phyloP scores from a whole-genome alignment of 306 rosid genomes.

The Benincasa hispida region DNA sequence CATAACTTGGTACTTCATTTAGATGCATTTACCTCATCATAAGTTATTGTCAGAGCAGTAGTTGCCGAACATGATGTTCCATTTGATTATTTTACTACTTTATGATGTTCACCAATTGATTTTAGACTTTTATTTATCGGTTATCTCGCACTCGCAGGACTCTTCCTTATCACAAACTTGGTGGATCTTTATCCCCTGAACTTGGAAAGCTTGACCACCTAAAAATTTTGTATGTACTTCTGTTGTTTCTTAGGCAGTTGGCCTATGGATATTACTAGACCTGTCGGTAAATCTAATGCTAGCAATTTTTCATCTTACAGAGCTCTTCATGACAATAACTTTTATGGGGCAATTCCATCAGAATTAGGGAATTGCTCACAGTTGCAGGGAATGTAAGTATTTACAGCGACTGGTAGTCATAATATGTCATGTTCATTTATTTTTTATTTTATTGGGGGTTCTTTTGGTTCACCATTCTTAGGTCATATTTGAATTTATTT shows the following conservation, averaged over 20 bases:
- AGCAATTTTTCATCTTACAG: conserved; percentile 33
- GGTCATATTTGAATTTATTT: no score
- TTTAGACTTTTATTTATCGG: conserved; percentile 11
- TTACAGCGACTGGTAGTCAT: neutral
- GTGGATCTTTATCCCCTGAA: conserved; percentile 67
- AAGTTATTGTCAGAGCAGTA: neutral
- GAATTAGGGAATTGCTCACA: conserved; percentile 86
- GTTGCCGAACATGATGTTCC: neutral
- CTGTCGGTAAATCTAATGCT: conserved; percentile 11
- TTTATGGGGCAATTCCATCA: conserved; percentile 81
- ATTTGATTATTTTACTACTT: neutral
- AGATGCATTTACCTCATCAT: neutral
- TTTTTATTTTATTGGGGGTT: neutral
- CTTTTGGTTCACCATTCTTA: no score
- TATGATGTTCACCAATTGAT: neutral
- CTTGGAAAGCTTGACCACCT: conserved; percentile 81
- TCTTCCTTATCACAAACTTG: conserved; percentile 60
- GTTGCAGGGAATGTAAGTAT: conserved; percentile 63
- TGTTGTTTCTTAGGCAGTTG: neutral
- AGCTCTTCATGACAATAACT: conserved; percentile 68
- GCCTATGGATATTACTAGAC: neutral
- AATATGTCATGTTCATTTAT: neutral
- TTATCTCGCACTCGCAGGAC: conserved; percentile 49
- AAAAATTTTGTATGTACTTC: conserved; percentile 61
- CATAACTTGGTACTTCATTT: neutral